Evolutionary conservation across 495 filamentous ascomycete species (phyloP), one percentile per base, ranked within the genome.

Genomic region (Chaetomium tenue): DNA sequence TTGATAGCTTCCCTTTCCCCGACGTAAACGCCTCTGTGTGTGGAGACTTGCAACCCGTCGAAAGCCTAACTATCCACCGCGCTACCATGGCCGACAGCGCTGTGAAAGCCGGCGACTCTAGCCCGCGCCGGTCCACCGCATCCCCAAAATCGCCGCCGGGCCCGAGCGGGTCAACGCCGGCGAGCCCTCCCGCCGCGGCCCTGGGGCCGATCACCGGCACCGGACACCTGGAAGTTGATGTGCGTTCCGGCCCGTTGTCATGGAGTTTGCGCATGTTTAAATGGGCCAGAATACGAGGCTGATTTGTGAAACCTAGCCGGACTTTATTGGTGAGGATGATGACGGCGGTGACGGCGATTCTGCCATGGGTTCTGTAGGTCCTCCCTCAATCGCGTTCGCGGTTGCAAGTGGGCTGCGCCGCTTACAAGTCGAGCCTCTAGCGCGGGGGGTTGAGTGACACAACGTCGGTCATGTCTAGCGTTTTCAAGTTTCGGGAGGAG

Each of bases 401-500:
- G 48, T 8, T 26, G 23, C 2, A 18, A 6, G 11, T 44, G 40
- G 13, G 40, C 2, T 37, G 6, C 6, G 33, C 33, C 33, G 33
- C 40, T 44, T 18, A 44, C 40, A 44, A 12, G 22, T 16, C 9
- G 9, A 51, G 6, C n/a, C 0, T 26, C 30, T 40, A 56, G 53
- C 16, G 18, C 5, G 46, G 46, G 28, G 46, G 5, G 2, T 11
- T 44, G 16, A 63, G 61, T 20, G 23, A 56, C 18, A 37, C 61
- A 2, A 50, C 61, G 7, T 63, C 61, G 37, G 15, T 63, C 22
- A n/a, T 15, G 4, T 56, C 51, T 11, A 47, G 51, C 44, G 46
- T 63, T 28, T 57, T 23, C 40, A 30, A 39, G 40, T 86, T 86
- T 72, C 75, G 78, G 11, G 80, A 80, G 61, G 66, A 70, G 23